Base-by-base conservation (phyloP, 805 yeast species). In the Priceomyces castillae region DNA sequence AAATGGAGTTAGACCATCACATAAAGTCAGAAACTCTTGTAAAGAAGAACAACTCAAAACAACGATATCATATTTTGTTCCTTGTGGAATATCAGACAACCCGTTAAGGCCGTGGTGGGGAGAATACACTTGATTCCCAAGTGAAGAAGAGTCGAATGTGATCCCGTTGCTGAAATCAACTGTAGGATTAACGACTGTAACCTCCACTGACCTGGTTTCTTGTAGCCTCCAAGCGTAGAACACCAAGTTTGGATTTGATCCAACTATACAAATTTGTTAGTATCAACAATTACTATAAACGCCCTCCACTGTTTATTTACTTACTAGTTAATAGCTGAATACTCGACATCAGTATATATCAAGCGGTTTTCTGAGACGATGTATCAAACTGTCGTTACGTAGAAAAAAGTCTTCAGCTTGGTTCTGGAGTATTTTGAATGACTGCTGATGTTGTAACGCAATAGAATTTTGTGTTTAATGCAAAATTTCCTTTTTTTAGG, bases 171-270 rank as follows among this genome's bases (percentile, higher is more conserved):
- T 17, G 15, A 39, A 20, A 12, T 11, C 34, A 0, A 46, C 25
- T 23, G 54, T 53, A 4, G 67, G 56, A 48, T 67, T 65, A 26
- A 80, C 71, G 15, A 73, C 49, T 11, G 81, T 51, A 31, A 67
- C 62, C 14, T 58, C 54, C 42, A 67, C 57, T 6, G 61, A 46
- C 12, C 65, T 64, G 1, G 84, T 73, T 39, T 69, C 65, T 40
- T 69, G 74, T 30, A 81, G 56, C 40, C 82, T 67, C 83, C 83
- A 80, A 14, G 76, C 74, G 58, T 82, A 82, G 59, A 78, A 81
- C 25, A 77, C 69, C 39, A 81, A 57, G 57, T 80, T 78, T 25
- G 86, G 81, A 58, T 76, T 78, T 7, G 70, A 58, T 23, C 87
- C 87, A 48, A 78, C 76, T 49, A 67, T 46, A 30, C 43, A 15